Base-by-base conservation (phyloP, 2,329 filamentous ascomycete genomes). In the Pyrenochaeta sp. region DNA sequence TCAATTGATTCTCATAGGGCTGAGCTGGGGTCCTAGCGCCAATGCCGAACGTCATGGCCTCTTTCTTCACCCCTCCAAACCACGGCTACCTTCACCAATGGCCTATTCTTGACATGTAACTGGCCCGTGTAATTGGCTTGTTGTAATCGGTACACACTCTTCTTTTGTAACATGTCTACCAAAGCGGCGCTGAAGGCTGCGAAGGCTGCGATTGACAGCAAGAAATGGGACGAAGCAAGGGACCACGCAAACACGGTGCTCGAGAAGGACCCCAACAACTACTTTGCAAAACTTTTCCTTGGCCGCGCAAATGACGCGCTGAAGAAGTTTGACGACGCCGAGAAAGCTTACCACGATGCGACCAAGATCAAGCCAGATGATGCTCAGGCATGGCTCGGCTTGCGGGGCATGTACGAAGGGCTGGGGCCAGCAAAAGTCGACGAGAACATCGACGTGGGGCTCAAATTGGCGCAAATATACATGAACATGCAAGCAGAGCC, bases 231-330 rank as follows among this genome's bases (percentile, higher is more conserved):
- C 48, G 85, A 88, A 62, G 90, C 88, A 29, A 79, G 86, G 36
- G 75, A 81, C 20, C 84, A 90, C 66, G 85, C 89, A 4, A 79
- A 84, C 48, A 80, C 82, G 19, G 77, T 95, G 24, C 74, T 96
- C 34, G 78, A 85, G 39, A 81, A 82, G 53, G 91, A 96, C 50
- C 74, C 86, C 2, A 82, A 86, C 51, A 95, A 87, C 69, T 94
- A 96, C 72, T 90, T 93, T 70, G 91, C 85, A 82, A 83, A 89
- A 54, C 81, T 97, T n/a, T 95, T 96, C 65, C 77, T 96, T 13
- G 94, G 90, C 2, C 90, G 95, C 68, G 88, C 89, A 2, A 77
- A 87, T 31, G 90, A 96, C 69, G 94, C 91, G 68, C 81, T 87
- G 50, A 83, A 84, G 48, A 81, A 85, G 48, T 73, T 81, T 6